Base-by-base conservation (phyloP, 768 basidiomycete species). In the Russula sp. region DNA sequence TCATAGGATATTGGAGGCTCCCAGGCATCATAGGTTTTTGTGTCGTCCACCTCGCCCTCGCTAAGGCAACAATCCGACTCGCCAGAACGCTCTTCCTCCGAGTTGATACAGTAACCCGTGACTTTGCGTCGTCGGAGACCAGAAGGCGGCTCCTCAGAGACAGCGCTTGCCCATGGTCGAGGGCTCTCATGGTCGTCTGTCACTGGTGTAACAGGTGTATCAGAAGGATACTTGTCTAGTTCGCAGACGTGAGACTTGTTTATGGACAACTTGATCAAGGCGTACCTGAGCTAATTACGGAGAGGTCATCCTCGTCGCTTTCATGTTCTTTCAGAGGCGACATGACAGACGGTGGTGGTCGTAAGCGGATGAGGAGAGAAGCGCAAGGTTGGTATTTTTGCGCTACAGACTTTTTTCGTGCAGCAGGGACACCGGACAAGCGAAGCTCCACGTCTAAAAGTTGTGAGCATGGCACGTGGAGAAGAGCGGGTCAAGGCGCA, bases 61-160 rank as follows among this genome's bases (percentile, higher is more conserved):
- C 66, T 67, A 32, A 56, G 65, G 5, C 68, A 74, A 42, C 77
- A 77, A 61, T 81, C 82, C 1, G 80, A 78, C 66, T 77, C 73
- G 49, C 74, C 6, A 75, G 62, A 39, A 16, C 13, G 39, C 22
- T 68, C 67, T 13, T 68, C 65, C 27, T 50, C 67, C 0, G 65
- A 63, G 40, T 61, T 20, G 37, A 68, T 54, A 45, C 51, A 37
- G 39, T 63, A 68, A 8, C 58, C 62, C 20, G 49, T 66, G 47
- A 16, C 13, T 27, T 51, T 63, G 57, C 62, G 65, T 18, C 65
- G 62, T n/a, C 67, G 67, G 2, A 67, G 65, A 32, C 64, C 57
- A 3, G 52, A 16, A 48, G 64, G 51, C 7, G 37, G 55, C 0
- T 58, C 50, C 31, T 63, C 64, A 32, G 35, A 57, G 44, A 57